Evolutionary conservation across 2,329 filamentous ascomycete species (phyloP).

Genomic region (Neodidymelliopsis sp.): DNA sequence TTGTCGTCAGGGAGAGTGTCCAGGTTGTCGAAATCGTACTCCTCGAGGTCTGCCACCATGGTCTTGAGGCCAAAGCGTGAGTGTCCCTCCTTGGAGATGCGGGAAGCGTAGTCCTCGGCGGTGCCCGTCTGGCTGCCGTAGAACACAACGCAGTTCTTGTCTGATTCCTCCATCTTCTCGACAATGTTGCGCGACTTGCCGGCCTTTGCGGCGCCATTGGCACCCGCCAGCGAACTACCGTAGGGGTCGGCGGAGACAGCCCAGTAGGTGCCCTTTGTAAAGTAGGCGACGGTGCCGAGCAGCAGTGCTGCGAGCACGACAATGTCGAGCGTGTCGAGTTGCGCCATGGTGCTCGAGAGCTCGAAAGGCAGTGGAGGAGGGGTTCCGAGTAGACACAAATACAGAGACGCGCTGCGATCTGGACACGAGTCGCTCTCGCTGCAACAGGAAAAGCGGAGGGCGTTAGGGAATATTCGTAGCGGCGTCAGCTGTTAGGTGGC

Average conservation of each 20-base stretch:
- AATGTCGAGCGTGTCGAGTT: conserved; percentile 95
- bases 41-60: conserved; percentile 97
- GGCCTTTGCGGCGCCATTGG: conserved; percentile 71
- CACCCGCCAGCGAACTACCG: conserved; percentile 74
- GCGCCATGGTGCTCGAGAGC: conserved; percentile 72
- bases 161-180: conserved; percentile 93
- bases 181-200: conserved; percentile 91
- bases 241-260: conserved; percentile 88
- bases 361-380: conserved; percentile 20
- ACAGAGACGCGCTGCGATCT: conserved; percentile 25
- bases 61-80: conserved; percentile 96
- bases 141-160: conserved; percentile 98
- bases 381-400: conserved; percentile 18
- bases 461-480: conserved; percentile 40
- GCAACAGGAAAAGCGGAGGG: conserved; percentile 39
- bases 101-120: conserved; percentile 96
- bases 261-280: conserved; percentile 97
- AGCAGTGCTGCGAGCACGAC: conserved; percentile 87
- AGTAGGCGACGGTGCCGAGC: conserved; percentile 89
- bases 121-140: conserved; percentile 99
- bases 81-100: conserved; percentile 95
- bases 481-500: conserved; percentile 27
- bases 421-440: conserved; percentile 30
- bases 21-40: conserved; percentile 95
- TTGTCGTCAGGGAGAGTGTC: conserved; percentile 90